Percentiles rank a stretch among this genome's conserved stretches.
Conservation (phyloP, 176 grass and related monocot species). For the Eragrostis curvula region DNA sequence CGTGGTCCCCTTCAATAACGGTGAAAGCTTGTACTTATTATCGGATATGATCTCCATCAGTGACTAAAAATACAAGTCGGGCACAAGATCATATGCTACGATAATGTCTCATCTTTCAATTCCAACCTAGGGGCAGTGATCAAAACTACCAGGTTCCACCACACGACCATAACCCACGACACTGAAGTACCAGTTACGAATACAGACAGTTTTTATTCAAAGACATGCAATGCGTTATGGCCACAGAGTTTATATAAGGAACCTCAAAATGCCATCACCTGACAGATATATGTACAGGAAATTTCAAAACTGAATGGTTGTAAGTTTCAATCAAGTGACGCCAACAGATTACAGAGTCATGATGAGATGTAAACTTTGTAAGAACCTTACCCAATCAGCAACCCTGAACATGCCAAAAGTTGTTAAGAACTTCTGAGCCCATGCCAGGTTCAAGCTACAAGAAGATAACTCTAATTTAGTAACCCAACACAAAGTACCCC, state of each 20-base stretch:
- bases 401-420: constrained; percentile 1
- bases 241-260: too few species aligned
- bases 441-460: constrained; percentile 20
- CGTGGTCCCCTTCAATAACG: constrained; percentile 41
- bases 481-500: not conserved
- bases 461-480: constrained; percentile 5
- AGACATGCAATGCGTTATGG: not conserved
- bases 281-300: not conserved
- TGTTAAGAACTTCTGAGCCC: not conserved
- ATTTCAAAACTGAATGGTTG: not conserved
- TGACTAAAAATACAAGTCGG: not conserved
- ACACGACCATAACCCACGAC: not conserved
- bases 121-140: not conserved
- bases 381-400: constrained; percentile 1
- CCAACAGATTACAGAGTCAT: not conserved
- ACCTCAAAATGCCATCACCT: not conserved
- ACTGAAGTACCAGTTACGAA: not conserved
- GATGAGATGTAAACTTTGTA: constrained; percentile 2
- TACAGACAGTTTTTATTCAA: not conserved
- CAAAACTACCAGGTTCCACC: not conserved
- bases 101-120: constrained; percentile 38
- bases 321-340: not conserved
- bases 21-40: not conserved
- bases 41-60: constrained; percentile 5
- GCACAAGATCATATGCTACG: constrained; percentile 33